Evolutionary conservation across 2,329 filamentous ascomycete species (phyloP), one percentile per base, ranked within the genome.

Genomic region (Diplodia seriata): DNA sequence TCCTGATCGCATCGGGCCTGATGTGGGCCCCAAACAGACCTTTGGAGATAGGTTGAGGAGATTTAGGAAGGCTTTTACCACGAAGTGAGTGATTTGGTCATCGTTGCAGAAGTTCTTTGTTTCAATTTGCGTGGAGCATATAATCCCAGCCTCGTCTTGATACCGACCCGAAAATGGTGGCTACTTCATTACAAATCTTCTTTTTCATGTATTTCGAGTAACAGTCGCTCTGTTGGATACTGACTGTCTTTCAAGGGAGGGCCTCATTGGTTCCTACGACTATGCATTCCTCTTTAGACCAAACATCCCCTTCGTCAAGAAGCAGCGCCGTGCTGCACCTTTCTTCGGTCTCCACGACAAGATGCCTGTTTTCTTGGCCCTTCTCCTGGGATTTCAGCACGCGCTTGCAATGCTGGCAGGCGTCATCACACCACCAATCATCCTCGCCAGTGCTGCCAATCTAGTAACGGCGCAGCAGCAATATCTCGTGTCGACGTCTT

Each of bases 251-350:
- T 18, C 15, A 55, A 89, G 83, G 70, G 85, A 93, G 1, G 94
- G 94, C 14, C 85, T 97, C 31, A 79, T 97, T 67, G 94, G 94
- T 70, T 85, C 89, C 73, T 97, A 97, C 79, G 91, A 97, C 84
- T 97, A 97, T 85, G 91, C 78, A 43, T 95, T 93, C 75, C 88
- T 97, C 50, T 97, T 97, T 84, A 88, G 83, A 26, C 91, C 86
- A 1, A 93, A 91, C 72, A 80, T 97, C 26, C 94, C 94, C 0
- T 97, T 97, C 78, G 89, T 95, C 84, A 89, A 86, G 75, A 87
- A 86, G 76, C 74, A 77, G 9, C 81, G 81, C 18, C 80, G 82
- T 70, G 82, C 85, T n/a, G 87, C 90, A 38, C 92, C 92, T 0
- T 95, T 96, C 78, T 95, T 94, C 74, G 92, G 91, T n/a, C 87